phyloP scores from a whole-genome alignment of 192 early-diverging fungal genomes.

The Pilaira anomala region DNA sequence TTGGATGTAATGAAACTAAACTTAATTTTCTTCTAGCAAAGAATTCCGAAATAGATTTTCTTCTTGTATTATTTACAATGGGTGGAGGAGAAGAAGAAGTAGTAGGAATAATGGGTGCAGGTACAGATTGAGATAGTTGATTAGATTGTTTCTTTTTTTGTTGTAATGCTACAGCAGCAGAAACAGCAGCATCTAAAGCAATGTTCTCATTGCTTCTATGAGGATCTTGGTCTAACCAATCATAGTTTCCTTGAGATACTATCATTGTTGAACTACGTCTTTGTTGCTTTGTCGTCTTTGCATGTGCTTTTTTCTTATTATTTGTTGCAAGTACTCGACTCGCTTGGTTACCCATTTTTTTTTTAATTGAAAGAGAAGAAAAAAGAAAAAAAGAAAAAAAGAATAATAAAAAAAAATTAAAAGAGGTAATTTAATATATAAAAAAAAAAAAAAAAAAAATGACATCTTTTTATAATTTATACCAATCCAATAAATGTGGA shows the following conservation, averaged over 20 bases:
- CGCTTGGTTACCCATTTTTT: constrained; percentile 37
- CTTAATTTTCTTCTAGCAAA: constrained; percentile 33
- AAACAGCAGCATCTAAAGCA: constrained; percentile 5
- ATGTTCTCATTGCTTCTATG: background rate
- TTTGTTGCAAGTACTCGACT: constrained; percentile 27
- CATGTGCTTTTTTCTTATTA: constrained; percentile 18
- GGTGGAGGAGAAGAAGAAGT: background rate
- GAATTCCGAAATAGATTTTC: constrained; percentile 34
- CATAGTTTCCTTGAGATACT: constrained; percentile 26
- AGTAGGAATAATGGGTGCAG: background rate
- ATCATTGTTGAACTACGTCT: constrained; percentile 6
- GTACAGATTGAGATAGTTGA: background rate
- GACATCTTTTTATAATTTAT: no score
- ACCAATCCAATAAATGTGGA: no score
- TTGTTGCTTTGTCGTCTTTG: no score
- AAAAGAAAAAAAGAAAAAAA: background rate
- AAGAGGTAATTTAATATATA: background rate
- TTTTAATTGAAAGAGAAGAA: background rate
- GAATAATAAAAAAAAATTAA: background rate
- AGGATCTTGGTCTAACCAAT: constrained; percentile 22
- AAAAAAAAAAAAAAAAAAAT: background rate
- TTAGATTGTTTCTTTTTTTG: background rate
- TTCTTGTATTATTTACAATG: background rate
- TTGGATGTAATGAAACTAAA: constrained; percentile 10
- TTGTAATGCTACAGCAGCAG: constrained; percentile 5